Evolutionary conservation across 768 basidiomycete genomes (phyloP).

Genomic region (Daedaleopsis nitida): DNA sequence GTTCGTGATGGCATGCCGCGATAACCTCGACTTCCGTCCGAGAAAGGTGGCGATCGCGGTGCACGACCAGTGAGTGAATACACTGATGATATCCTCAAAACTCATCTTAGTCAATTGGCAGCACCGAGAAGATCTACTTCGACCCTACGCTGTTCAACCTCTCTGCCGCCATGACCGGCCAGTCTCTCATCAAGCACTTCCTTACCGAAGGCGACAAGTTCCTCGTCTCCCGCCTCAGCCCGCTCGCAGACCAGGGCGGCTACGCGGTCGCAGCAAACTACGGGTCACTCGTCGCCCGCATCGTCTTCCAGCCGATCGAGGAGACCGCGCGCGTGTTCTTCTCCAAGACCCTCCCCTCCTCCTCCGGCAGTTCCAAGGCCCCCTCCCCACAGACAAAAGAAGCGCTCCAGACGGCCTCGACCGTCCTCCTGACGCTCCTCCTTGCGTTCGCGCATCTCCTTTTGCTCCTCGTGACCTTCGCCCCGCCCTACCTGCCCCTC

Average conservation of each 20-base stretch:
- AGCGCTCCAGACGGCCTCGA: constrained; percentile 41
- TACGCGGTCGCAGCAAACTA: constrained; percentile 97
- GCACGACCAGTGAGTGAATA: constrained; percentile 33
- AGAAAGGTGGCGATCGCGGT: constrained; percentile 22
- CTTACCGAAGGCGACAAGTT: constrained; percentile 96
- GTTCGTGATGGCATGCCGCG: constrained; percentile 45
- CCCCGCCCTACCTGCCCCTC: constrained; percentile 72
- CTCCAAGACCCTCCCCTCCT: constrained; percentile 57
- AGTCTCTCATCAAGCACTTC: constrained; percentile 91
- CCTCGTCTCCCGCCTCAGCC: constrained; percentile 81
- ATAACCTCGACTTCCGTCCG: constrained; percentile 20
- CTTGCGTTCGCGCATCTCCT: constrained; percentile 73
- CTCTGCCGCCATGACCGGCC: constrained; percentile 82
- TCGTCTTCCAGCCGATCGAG: constrained; percentile 94
- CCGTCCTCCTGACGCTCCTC: constrained; percentile 47
- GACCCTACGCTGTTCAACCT: constrained; percentile 55
- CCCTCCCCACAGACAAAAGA: not conserved
- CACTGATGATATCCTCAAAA: not conserved
- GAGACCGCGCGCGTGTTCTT: constrained; percentile 91
- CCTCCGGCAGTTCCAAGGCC: not conserved
- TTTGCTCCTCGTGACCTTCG: constrained; percentile 73
- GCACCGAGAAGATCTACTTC: constrained; percentile 39
- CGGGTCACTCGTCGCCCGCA: constrained; percentile 92
- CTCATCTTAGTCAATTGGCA: constrained; percentile 4
- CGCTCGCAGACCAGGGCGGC: constrained; percentile 86